Base-by-base conservation (phyloP, 2,329 filamentous ascomycete genomes). In the Periconia digitata region DNA sequence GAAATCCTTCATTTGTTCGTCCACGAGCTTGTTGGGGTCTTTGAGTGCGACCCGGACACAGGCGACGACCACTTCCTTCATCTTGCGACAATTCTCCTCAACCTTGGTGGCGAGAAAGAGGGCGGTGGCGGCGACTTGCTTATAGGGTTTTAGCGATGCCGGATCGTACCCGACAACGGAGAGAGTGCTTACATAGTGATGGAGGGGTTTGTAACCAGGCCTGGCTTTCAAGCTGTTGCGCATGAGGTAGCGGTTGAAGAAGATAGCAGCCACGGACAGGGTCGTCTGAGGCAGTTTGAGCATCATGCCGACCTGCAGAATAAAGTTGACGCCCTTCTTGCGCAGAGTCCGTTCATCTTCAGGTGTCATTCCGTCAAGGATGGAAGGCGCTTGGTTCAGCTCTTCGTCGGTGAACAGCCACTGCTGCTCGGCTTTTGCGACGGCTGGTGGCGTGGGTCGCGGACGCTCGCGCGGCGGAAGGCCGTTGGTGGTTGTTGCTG, bases 241-340 rank as follows among this genome's bases (percentile, higher is more conserved):
- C 90, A 97, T 96, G 69, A 91, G 92, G 71, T 96, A 97, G 24
- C 94, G 85, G 71, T 99, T 92, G 70, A 99, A 92, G 76, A 95
- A 97, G 37, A 96, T 87, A 16, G 89, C 88, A 0, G 94, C 94
- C 0, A 95, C 95, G 72, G 89, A 92, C 36, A 99, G 79, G 0
- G 94, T 97, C 47, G 94, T 84, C 71, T 96, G 92, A 12, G 92
- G 92, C 42, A 97, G 77, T 68, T 95, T 92, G 44, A 97, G 82
- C 76, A 96, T 85, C 58, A 95, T 90, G 55, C 92, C 94, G 38
- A 92, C 90, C 71, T 96, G 92, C 54, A 90, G 86, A 63, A 99
- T 95, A 74, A 99, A 99, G 71, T 96, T 95, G 66, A 96, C 87
- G 40, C 94, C 92, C 71, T 97, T 97, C 51, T 89, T 87, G 47